Evolutionary conservation across 345 rosid genomes (phyloP).

Genomic region (Toxicodendron radicans): DNA sequence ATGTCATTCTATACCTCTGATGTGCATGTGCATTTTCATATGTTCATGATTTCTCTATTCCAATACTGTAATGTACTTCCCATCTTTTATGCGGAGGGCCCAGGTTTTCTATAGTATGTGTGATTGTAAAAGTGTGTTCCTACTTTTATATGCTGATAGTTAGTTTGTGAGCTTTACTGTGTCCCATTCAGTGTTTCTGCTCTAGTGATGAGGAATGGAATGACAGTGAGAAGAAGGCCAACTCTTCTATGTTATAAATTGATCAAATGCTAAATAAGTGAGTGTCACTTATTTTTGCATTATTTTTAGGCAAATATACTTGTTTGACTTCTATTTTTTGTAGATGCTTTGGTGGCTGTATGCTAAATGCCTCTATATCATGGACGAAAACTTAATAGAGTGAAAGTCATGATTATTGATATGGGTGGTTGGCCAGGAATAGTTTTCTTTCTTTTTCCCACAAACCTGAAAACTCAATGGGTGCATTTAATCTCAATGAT

Average conservation of each 20-base stretch:
- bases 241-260: not conserved
- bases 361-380: not conserved
- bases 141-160: not conserved
- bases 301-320: not conserved
- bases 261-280: constrained; percentile 14
- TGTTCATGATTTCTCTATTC: not conserved
- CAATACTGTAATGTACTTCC: not conserved
- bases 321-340: not conserved
- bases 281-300: constrained; percentile 10
- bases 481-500: not conserved
- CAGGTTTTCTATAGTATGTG: not conserved
- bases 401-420: not conserved
- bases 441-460: not conserved
- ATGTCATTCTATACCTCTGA: not conserved
- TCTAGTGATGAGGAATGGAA: constrained; percentile 13
- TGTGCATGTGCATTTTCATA: not conserved
- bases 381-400: not conserved
- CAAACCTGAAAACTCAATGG: not conserved
- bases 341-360: not conserved
- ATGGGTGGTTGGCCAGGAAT: too few relatives aligned
- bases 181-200: constrained; percentile 8
- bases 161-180: constrained; percentile 9
- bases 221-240: constrained; percentile 10
- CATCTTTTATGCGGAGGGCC: not conserved
- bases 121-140: not conserved